Evolutionary conservation across 129 eudicot species (phyloP), one percentile per base, ranked within the genome.

Genomic region (Kitagawia praeruptora): DNA sequence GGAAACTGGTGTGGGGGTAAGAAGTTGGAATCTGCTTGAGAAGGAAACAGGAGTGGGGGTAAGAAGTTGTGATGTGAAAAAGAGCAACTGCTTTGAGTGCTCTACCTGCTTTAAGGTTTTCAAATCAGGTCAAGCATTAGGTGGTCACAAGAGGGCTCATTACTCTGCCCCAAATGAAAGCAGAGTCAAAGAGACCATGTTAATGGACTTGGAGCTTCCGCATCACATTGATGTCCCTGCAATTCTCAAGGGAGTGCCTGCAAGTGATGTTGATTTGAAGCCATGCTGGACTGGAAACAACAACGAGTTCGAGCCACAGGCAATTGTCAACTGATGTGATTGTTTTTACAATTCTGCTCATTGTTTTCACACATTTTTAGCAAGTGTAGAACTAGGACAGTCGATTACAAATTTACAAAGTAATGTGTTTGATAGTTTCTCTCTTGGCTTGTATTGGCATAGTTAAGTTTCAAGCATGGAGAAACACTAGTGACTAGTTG

Each of bases 71-170:
- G 87, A 81, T 58, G 28, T 75, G 73, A 80, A 73, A 64, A 87
- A 67, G 75, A 82, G 71, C 70, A 84, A 84, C 78, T 89, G 49
- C 8, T 81, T 80, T 47, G 74, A 79, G 78, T 88, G 96, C 75
- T 83, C 85, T 3, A 79, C 75, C 49, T 91, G 93, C 85, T 89
- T 74, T 54, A 89, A 86, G 88, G 87, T 81, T 34, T 89, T 89
- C 51, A 63, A 77, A 70, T 89, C 92, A 10, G 88, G 88, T 38
- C 90, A 85, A 86, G 93, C 90, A 34, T 81, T 91, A 85, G 93
- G 89, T 79, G 85, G 89, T 49, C 97, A 91, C 80, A 83, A 89
- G 83, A 84, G 90, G 84, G 88, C 86, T 79, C 92, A 91, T 80
- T 73, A 76, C 81, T 76, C 37, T 76, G 80, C 44, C 37, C 53